These are phyloP conservation scores for Musa itinerans DNA, from an alignment of 176 grass and related monocot species.

Conservation along the genomic window DNA sequence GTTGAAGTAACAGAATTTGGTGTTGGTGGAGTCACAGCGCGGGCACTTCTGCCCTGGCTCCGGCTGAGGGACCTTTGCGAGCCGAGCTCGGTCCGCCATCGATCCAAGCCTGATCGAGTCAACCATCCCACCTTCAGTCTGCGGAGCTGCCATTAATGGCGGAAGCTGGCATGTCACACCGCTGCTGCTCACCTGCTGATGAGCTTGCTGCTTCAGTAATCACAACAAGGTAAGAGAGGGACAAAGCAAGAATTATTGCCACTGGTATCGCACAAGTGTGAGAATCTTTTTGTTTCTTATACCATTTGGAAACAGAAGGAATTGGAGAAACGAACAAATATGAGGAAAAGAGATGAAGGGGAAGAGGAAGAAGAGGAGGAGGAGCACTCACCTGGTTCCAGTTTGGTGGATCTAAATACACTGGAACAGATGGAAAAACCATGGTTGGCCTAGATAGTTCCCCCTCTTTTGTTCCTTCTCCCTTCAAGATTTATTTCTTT, in stretches of 20 bases:
- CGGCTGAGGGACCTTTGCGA: constrained; percentile 15
- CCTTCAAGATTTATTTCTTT: not conserved
- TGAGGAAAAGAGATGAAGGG: not conserved
- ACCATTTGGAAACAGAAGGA: not conserved
- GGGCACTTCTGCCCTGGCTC: constrained; percentile 19
- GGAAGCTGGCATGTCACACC: not conserved
- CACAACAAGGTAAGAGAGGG: not conserved
- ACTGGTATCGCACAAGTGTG: not conserved
- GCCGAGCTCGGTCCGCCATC: constrained; percentile 9
- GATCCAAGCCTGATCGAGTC: constrained; percentile 14
- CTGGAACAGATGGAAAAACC: constrained; percentile 15
- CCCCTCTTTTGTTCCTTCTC: not conserved
- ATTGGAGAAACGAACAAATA: not conserved
- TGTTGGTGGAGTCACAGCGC: constrained; percentile 21
- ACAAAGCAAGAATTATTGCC: not conserved
- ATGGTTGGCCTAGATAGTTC: not conserved
- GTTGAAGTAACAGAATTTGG: constrained; percentile 28
- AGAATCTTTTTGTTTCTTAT: not conserved
- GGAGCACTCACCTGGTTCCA: constrained; percentile 21
- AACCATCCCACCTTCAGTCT: not conserved
- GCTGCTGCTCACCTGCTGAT: not conserved
- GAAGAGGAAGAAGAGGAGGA: not conserved
- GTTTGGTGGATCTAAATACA: constrained; percentile 16
- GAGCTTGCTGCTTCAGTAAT: not conserved
- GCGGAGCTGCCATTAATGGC: not conserved